A percentile compares a stretch with the other conserved stretches of the same genome.
phyloP scores from a whole-genome alignment of 2,329 filamentous ascomycete species.

The Coniochaeta sp. region DNA sequence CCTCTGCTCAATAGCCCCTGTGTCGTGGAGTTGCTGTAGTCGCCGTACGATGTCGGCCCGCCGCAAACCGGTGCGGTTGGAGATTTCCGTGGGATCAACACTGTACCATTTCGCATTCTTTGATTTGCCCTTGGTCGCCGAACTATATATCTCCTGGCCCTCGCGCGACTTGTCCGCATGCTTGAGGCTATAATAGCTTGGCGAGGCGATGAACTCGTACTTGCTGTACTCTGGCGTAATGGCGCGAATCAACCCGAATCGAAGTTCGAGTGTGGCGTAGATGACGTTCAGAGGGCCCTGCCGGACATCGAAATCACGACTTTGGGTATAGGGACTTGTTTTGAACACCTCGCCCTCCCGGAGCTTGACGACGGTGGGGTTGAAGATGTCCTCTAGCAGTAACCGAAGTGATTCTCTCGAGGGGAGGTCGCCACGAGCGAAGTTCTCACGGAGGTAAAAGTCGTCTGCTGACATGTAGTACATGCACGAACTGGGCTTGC shows the following conservation, averaged over 20 bases:
- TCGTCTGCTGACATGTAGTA: slow-evolving; percentile 51
- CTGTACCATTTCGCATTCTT: slow-evolving; percentile 26
- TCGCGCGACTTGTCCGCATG: slow-evolving; percentile 30
- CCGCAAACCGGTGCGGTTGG: slow-evolving; percentile 21
- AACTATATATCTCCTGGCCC: slow-evolving; percentile 34
- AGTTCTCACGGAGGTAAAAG: slow-evolving; percentile 51
- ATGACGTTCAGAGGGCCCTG: slow-evolving; percentile 41
- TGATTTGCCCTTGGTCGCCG: slow-evolving; percentile 31
- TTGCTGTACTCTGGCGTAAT: slow-evolving; percentile 49
- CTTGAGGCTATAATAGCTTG: slow-evolving; percentile 22
- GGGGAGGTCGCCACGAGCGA: slow-evolving; percentile 52
- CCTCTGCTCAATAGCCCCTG: slow-evolving; percentile 41
- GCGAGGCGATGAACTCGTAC: slow-evolving; percentile 40
- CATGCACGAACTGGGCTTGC: slow-evolving; percentile 45
- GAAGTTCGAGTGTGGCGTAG: slow-evolving; percentile 54
- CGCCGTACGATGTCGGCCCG: slow-evolving; percentile 45
- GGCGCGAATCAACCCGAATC: slow-evolving; percentile 47
- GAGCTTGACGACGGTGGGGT: slow-evolving; percentile 20
- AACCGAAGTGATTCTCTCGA: slow-evolving; percentile 38
- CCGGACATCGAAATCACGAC: slow-evolving; percentile 46
- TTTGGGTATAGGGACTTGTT: slow-evolving; percentile 35
- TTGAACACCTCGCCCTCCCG: slow-evolving; percentile 36
- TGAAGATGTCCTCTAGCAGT: slow-evolving; percentile 46
- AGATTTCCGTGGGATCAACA: slow-evolving; percentile 40
- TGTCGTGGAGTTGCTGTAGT: slow-evolving; percentile 46